Conservation (phyloP, 768 basidiomycete species). For the Termitomyces titanicus region DNA sequence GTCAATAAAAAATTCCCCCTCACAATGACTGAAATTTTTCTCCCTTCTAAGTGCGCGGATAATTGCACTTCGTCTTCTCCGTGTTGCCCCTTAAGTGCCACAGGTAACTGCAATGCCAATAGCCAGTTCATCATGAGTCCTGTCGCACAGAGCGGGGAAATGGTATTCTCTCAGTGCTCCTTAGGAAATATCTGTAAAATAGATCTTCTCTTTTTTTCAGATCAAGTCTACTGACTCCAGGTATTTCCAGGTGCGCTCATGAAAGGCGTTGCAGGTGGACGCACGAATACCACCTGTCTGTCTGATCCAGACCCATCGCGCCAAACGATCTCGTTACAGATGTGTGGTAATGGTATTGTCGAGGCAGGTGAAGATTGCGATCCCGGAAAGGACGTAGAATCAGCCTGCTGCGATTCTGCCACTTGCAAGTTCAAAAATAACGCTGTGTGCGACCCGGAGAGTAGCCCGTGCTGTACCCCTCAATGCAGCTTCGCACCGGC, state of each 20-base stretch:
- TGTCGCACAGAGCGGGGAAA: conserved; percentile 60
- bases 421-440: conserved; percentile 73
- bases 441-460: conserved; percentile 77
- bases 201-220: neutral
- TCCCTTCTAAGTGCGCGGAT: conserved; percentile 48
- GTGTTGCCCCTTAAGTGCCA: conserved; percentile 67
- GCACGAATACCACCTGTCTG: conserved; percentile 65
- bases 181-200: conserved; percentile 81
- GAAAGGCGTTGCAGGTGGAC: conserved; percentile 36
- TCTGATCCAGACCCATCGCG: conserved; percentile 47
- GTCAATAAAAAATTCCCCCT: conserved; percentile 12
- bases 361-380: conserved; percentile 87
- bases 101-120: conserved; percentile 57
- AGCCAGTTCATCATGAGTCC: conserved; percentile 83
- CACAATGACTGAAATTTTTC: conserved; percentile 6
- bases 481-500: conserved; percentile 67
- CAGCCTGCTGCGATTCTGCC: conserved; percentile 67
- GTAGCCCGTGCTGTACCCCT: conserved; percentile 70
- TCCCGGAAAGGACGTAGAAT: conserved; percentile 58
- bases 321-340: conserved; percentile 56
- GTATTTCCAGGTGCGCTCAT: conserved; percentile 55
- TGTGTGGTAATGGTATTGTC: conserved; percentile 84
- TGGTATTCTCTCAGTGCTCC: conserved; percentile 71
- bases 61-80: conserved; percentile 53
- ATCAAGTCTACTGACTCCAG: neutral